Conservation (phyloP, 2,329 filamentous ascomycete species). For the Arthrinium puccinioides region DNA sequence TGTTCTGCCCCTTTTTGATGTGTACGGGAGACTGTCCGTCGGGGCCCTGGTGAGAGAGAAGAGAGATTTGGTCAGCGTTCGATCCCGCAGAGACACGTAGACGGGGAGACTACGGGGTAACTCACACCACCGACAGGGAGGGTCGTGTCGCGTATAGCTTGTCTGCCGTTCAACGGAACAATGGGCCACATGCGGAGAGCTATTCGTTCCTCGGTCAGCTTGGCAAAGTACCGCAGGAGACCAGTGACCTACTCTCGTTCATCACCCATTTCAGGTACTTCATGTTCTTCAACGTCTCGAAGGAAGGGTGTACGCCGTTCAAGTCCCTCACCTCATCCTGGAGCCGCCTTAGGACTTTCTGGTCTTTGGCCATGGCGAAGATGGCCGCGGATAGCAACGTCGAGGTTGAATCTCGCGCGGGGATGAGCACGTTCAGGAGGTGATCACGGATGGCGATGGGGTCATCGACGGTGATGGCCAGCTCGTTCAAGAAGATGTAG, state of each 20-base stretch:
- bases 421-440: conserved; percentile 45
- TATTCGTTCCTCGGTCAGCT: background rate
- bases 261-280: conserved; percentile 53
- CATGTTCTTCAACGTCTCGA: conserved; percentile 49
- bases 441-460: conserved; percentile 42
- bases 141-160: conserved; percentile 30
- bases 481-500: conserved; percentile 52
- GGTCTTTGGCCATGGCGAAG: conserved; percentile 35
- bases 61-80: too few relatives aligned
- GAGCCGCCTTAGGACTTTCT: conserved; percentile 36
- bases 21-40: conserved; percentile 8
- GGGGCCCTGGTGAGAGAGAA: conserved; percentile 1
- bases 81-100: background rate
- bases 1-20: conserved; percentile 10
- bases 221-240: background rate
- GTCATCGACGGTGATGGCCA: conserved; percentile 59
- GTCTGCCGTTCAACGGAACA: conserved; percentile 34
- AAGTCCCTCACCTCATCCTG: conserved; percentile 32
- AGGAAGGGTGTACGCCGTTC: conserved; percentile 40
- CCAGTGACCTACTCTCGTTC: conserved; percentile 27
- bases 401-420: conserved; percentile 52
- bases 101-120: conserved; percentile 4
- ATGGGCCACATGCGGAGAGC: conserved; percentile 37
- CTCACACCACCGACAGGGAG: conserved; percentile 24
- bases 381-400: conserved; percentile 41